These are phyloP conservation scores for Suillus occidentalis DNA, from an alignment of 768 basidiomycete genomes.

Conservation along the genomic window DNA sequence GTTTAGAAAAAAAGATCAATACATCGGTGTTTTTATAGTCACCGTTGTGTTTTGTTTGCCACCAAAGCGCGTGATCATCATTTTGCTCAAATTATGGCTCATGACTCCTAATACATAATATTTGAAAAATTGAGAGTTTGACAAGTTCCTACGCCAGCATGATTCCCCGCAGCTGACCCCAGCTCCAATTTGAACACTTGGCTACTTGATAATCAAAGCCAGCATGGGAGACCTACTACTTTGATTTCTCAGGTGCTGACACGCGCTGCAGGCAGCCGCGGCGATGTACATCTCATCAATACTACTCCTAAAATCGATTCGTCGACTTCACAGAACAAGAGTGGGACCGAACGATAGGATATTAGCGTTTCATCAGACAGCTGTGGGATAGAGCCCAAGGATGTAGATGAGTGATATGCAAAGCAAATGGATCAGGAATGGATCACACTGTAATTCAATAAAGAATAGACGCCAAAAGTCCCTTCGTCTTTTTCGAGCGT, in stretches of 20 bases:
- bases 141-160: not conserved
- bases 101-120: not conserved
- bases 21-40: slow-evolving; percentile 13
- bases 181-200: not conserved
- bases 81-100: not conserved
- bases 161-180: not conserved
- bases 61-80: not conserved
- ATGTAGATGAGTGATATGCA: not conserved
- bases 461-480: slow-evolving; percentile 2
- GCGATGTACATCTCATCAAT: not conserved
- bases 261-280: not conserved
- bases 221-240: not conserved
- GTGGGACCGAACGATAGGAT: not conserved
- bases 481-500: slow-evolving; percentile 27
- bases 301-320: not conserved
- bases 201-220: no score
- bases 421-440: not conserved
- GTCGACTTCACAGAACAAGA: not conserved
- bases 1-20: not conserved
- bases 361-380: not conserved
- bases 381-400: not conserved
- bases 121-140: not conserved
- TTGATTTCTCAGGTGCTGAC: not conserved
- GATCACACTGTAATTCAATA: not conserved
- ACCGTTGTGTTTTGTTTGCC: not conserved